phyloP scores from a whole-genome alignment of 345 rosid genomes.

The Corymbia maculata region DNA sequence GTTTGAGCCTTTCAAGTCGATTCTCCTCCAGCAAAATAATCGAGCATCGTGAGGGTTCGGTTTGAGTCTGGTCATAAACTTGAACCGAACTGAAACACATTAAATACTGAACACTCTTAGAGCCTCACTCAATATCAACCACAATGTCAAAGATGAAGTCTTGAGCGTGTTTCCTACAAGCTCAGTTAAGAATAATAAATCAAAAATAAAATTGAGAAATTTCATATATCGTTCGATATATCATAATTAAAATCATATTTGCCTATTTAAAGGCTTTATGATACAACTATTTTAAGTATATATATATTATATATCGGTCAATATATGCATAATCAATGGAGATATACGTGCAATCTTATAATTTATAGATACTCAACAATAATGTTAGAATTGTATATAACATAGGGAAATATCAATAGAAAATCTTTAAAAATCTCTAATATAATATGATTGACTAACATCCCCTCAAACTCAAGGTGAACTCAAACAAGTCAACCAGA shows the following conservation, averaged over 20 bases:
- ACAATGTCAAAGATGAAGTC: neutral
- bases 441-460: neutral
- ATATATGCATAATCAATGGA: neutral
- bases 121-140: neutral
- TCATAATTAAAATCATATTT: neutral
- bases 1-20: neutral
- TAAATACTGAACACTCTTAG: neutral
- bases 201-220: neutral
- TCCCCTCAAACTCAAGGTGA: neutral
- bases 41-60: rapidly evolving
- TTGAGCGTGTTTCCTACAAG: neutral
- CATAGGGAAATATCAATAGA: no score
- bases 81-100: neutral
- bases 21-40: neutral
- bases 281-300: neutral
- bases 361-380: neutral
- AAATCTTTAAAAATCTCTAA: neutral
- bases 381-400: no score
- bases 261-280: neutral
- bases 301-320: neutral
- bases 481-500: neutral
- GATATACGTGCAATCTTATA: neutral
- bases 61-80: neutral
- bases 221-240: neutral
- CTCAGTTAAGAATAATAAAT: neutral